Evolutionary conservation across 495 filamentous ascomycete genomes (phyloP).

Genomic region (Cudoniella acicularis): DNA sequence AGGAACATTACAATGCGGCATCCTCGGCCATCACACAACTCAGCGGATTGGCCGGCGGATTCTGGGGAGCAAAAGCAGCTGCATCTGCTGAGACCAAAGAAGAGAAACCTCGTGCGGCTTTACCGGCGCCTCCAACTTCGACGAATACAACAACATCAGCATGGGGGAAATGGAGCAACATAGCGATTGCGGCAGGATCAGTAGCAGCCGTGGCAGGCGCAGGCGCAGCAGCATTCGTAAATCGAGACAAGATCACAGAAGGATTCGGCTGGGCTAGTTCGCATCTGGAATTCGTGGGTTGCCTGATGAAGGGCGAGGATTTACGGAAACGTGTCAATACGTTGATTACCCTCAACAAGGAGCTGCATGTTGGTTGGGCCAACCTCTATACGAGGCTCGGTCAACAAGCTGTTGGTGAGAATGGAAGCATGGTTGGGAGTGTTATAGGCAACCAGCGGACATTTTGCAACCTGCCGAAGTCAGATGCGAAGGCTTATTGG

Average conservation of each 20-base stretch:
- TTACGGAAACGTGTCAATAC: slow-evolving; percentile 60
- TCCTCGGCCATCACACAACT: slow-evolving; percentile 66
- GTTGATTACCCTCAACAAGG: slow-evolving; percentile 52
- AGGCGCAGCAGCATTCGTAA: slow-evolving; percentile 83
- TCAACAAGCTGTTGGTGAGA: slow-evolving; percentile 44
- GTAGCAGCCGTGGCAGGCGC: slow-evolving; percentile 78
- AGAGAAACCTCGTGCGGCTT: slow-evolving; percentile 19
- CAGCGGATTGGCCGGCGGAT: slow-evolving; percentile 33
- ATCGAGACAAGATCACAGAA: slow-evolving; percentile 69
- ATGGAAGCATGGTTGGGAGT: slow-evolving; percentile 40
- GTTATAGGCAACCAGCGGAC: slow-evolving; percentile 64
- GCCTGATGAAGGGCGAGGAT: slow-evolving; percentile 73
- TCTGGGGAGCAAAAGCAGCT: slow-evolving; percentile 26
- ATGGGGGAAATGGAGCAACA: slow-evolving; percentile 70
- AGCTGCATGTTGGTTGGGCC: slow-evolving; percentile 62
- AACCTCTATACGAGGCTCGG: slow-evolving; percentile 85
- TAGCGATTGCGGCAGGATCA: slow-evolving; percentile 79
- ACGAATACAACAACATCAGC: slow-evolving; percentile 24
- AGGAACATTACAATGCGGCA: slow-evolving; percentile 76
- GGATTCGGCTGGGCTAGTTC: slow-evolving; percentile 70
- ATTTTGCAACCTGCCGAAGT: slow-evolving; percentile 76
- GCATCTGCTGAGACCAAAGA: slow-evolving; percentile 11
- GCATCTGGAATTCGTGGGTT: slow-evolving; percentile 95
- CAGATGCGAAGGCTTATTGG: slow-evolving; percentile 50
- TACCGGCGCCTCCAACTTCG: slow-evolving; percentile 41